Conservation (phyloP, 202 grass and related monocot species). For the Digitaria exilis region DNA sequence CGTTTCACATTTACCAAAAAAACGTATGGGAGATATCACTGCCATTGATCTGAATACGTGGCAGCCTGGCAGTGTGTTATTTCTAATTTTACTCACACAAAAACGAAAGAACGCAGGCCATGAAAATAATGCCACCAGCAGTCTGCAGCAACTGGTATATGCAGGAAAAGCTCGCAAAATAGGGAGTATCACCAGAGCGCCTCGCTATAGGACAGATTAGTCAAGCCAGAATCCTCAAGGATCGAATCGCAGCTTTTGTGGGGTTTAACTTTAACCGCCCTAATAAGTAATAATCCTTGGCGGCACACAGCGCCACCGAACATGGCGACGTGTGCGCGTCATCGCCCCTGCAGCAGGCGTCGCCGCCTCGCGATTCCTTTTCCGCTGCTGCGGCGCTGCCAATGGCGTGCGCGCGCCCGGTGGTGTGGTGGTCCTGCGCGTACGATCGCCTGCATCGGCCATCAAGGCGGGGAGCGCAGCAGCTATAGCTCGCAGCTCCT, state of each 20-base stretch:
- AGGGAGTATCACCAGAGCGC: background rate
- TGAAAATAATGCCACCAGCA: background rate
- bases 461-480: constrained; percentile 8
- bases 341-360: no score
- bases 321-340: background rate
- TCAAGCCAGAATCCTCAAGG: constrained; percentile 3
- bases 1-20: background rate
- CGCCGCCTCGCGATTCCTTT: background rate
- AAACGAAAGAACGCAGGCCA: background rate
- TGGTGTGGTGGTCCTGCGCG: constrained; percentile 33
- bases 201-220: background rate
- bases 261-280: background rate
- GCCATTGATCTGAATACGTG: background rate
- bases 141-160: background rate
- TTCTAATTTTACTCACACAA: background rate
- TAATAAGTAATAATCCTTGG: no score
- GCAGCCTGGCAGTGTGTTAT: background rate
- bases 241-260: background rate
- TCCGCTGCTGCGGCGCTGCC: background rate
- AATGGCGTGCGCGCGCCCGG: background rate
- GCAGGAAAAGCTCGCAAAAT: constrained; percentile 3
- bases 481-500: background rate
- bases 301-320: background rate
- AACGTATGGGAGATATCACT: background rate
- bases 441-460: constrained; percentile 23